phyloP scores from a whole-genome alignment of 495 filamentous ascomycete genomes.

The Peziza echinospora region DNA sequence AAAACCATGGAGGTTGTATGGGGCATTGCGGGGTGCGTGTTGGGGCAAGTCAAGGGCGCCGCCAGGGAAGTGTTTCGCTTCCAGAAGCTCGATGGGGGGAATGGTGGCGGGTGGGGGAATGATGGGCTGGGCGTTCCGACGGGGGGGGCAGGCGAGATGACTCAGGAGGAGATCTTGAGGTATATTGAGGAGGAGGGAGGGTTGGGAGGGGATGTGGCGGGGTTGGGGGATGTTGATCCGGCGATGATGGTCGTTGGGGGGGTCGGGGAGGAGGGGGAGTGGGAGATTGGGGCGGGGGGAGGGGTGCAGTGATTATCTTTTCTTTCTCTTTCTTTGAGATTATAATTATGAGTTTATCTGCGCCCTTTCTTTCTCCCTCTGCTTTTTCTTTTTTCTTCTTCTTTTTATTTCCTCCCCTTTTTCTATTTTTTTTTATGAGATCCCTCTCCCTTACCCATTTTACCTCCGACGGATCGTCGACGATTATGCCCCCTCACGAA shows the following conservation, averaged over 20 bases:
- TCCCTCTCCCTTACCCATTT: no score
- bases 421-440: no score
- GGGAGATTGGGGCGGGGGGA: background rate
- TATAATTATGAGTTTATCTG: no score
- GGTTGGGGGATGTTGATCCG: slow-evolving; percentile 2
- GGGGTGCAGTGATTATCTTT: no score
- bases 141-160: slow-evolving; percentile 8
- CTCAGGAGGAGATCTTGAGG: slow-evolving; percentile 15
- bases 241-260: slow-evolving; percentile 1
- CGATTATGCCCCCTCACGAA: no score
- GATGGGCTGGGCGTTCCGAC: slow-evolving; percentile 4
- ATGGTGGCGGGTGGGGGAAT: slow-evolving; percentile 1
- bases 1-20: slow-evolving; percentile 52
- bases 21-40: slow-evolving; percentile 51
- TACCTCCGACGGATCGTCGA: no score
- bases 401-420: no score
- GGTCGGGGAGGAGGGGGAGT: background rate
- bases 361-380: no score
- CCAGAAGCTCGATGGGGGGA: slow-evolving; percentile 28
- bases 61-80: slow-evolving; percentile 40
- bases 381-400: no score
- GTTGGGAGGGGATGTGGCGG: slow-evolving; percentile 14
- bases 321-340: no score
- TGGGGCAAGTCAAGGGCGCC: slow-evolving; percentile 51
- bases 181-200: slow-evolving; percentile 17